A percentile compares a stretch with the other conserved stretches of the same genome.
These are phyloP conservation scores for Endotrypanum monterogeii DNA, from an alignment of 208 protist species.

Conservation along the genomic window DNA sequence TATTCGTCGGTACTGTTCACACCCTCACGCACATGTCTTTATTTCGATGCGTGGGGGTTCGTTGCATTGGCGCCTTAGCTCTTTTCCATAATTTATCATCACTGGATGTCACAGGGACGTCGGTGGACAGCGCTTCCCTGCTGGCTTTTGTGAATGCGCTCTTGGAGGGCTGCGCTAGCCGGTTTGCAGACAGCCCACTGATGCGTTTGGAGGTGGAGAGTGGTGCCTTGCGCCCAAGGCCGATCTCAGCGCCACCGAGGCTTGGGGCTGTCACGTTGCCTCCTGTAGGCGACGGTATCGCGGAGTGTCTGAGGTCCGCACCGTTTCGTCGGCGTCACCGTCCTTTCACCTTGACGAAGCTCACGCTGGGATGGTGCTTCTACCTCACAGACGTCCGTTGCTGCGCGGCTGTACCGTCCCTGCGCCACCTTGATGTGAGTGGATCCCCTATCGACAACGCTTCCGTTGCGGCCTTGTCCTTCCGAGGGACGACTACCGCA, in stretches of 20 bases:
- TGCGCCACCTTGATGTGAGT: constrained; percentile 20
- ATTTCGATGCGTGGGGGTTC: constrained; percentile 30
- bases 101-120: constrained; percentile 31
- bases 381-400: constrained; percentile 35
- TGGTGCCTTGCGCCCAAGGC: not conserved
- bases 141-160: constrained; percentile 29
- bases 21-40: constrained; percentile 22
- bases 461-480: constrained; percentile 16
- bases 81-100: constrained; percentile 11
- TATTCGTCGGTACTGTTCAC: not conserved
- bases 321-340: constrained; percentile 2
- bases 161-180: constrained; percentile 12
- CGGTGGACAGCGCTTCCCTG: constrained; percentile 37
- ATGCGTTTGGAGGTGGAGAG: constrained; percentile 5
- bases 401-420: constrained; percentile 27
- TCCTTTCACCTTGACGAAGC: constrained; percentile 21
- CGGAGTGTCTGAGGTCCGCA: not conserved
- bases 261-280: not conserved
- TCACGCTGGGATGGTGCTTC: constrained; percentile 26
- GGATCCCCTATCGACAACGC: constrained; percentile 13
- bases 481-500: not conserved
- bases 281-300: not conserved
- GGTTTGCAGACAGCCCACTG: not conserved
- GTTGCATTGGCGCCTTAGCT: constrained; percentile 28
- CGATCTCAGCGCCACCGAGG: not conserved